phyloP scores from a whole-genome alignment of 768 basidiomycete genomes.

The Boletus vermiculosoides region DNA sequence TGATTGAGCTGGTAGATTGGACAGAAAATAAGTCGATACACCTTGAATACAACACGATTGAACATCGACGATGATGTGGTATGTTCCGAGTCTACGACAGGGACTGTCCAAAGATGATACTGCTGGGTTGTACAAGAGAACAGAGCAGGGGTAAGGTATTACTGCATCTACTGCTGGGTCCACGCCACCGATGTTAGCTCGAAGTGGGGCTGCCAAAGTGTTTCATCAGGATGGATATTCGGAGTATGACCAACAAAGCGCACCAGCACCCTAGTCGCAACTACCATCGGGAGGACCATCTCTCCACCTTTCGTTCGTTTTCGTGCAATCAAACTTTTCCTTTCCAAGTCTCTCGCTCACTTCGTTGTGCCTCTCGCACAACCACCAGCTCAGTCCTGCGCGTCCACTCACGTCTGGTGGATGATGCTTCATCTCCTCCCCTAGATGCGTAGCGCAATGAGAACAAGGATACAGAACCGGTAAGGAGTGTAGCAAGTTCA shows the following conservation, averaged over 20 bases:
- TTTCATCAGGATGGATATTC: not conserved
- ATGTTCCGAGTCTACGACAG: not conserved
- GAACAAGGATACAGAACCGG: slow-evolving; percentile 87
- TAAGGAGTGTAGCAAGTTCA: slow-evolving; percentile 70
- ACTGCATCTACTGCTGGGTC: not conserved
- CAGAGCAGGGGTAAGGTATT: not conserved
- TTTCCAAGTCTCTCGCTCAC: slow-evolving; percentile 89
- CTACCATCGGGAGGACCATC: slow-evolving; percentile 86
- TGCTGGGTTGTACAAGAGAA: not conserved
- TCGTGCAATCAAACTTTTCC: slow-evolving; percentile 75
- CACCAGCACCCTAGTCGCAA: slow-evolving; percentile 62
- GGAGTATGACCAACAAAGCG: not conserved
- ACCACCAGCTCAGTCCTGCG: slow-evolving; percentile 71
- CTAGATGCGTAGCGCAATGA: slow-evolving; percentile 83
- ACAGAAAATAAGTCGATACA: not conserved
- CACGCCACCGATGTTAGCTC: not conserved
- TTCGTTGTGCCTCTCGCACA: slow-evolving; percentile 91
- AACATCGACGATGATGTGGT: not conserved
- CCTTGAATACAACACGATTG: not conserved
- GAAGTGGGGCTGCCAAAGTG: not conserved
- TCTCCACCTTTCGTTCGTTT: slow-evolving; percentile 87
- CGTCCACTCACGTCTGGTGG: slow-evolving; percentile 81
- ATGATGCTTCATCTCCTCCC: slow-evolving; percentile 57
- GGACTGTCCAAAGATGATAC: not conserved
- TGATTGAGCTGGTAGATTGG: not conserved